Evolutionary conservation across 345 rosid genomes (phyloP).

Genomic region (Sisymbrium altissimum): DNA sequence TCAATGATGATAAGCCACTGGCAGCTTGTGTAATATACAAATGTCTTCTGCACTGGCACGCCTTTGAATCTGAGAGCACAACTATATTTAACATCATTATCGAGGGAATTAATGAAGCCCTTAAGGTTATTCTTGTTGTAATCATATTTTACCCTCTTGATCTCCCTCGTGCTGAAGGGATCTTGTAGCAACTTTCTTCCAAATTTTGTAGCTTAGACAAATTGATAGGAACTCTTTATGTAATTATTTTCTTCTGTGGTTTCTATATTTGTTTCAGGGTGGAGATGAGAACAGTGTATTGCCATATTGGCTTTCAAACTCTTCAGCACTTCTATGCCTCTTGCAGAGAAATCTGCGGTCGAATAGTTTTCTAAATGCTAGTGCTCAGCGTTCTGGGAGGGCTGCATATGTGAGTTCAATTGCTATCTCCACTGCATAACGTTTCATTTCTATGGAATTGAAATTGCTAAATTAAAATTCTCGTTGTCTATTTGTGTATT

Average conservation of each 20-base stretch:
- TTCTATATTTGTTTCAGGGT: constrained; percentile 48
- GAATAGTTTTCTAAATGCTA: constrained; percentile 62
- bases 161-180: constrained; percentile 6
- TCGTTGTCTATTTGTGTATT: background rate
- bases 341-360: constrained; percentile 83
- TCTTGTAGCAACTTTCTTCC: constrained; percentile 3
- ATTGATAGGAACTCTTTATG: background rate
- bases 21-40: constrained; percentile 87
- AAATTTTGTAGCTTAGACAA: background rate
- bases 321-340: constrained; percentile 95
- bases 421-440: constrained; percentile 4
- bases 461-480: background rate
- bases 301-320: constrained; percentile 93
- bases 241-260: background rate
- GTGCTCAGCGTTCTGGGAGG: constrained; percentile 66
- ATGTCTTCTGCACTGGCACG: constrained; percentile 92
- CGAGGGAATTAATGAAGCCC: constrained; percentile 80
- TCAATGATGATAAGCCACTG: constrained; percentile 74
- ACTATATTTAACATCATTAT: constrained; percentile 82
- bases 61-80: constrained; percentile 90
- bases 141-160: constrained; percentile 1
- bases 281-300: constrained; percentile 63
- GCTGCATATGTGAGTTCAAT: constrained; percentile 56
- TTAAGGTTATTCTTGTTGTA: constrained; percentile 51
- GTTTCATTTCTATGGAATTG: background rate